phyloP scores from a whole-genome alignment of 2,329 filamentous ascomycete species.

The Dryadomyces quercivorus region DNA sequence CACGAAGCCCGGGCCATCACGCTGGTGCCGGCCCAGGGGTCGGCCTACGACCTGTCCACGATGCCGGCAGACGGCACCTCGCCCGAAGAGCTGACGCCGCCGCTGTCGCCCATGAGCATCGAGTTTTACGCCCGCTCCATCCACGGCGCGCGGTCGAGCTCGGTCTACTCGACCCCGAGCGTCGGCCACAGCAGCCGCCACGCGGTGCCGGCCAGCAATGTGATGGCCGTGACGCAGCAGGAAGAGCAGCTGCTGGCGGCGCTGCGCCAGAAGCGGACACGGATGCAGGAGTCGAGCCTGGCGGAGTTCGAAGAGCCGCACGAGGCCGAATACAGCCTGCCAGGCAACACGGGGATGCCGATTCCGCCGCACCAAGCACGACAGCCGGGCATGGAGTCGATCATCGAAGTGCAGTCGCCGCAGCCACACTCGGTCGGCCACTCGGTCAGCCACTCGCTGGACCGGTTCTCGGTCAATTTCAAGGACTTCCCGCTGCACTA shows the following conservation, averaged over 20 bases:
- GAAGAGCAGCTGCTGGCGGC: slow-evolving; percentile 47
- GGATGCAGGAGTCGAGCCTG: slow-evolving; percentile 37
- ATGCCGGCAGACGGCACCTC: background rate
- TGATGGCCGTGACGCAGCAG: slow-evolving; percentile 46
- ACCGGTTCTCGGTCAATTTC: slow-evolving; percentile 4
- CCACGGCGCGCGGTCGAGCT: slow-evolving; percentile 14
- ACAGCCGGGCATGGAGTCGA: slow-evolving; percentile 4
- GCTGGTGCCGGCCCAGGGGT: slow-evolving; percentile 19
- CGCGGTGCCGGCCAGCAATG: slow-evolving; percentile 3
- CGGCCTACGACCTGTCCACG: background rate
- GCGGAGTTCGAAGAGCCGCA: slow-evolving; percentile 26
- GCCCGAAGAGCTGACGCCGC: slow-evolving; percentile 25
- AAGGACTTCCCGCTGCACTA: slow-evolving; percentile 6
- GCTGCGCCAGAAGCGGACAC: slow-evolving; percentile 41
- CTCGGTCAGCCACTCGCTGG: background rate
- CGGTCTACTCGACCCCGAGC: slow-evolving; percentile 19
- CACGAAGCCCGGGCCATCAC: slow-evolving; percentile 28
- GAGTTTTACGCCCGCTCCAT: slow-evolving; percentile 33
- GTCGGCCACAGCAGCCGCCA: slow-evolving; percentile 11
- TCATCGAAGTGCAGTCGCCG: slow-evolving; percentile 6
- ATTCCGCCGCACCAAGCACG: background rate
- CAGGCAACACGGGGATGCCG: background rate
- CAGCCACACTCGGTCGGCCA: background rate
- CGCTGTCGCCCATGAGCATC: slow-evolving; percentile 37
- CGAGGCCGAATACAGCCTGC: background rate